Evolutionary conservation across 169 alveolate genomes (phyloP).

Genomic region (Cryptosporidium ubiquitum): DNA sequence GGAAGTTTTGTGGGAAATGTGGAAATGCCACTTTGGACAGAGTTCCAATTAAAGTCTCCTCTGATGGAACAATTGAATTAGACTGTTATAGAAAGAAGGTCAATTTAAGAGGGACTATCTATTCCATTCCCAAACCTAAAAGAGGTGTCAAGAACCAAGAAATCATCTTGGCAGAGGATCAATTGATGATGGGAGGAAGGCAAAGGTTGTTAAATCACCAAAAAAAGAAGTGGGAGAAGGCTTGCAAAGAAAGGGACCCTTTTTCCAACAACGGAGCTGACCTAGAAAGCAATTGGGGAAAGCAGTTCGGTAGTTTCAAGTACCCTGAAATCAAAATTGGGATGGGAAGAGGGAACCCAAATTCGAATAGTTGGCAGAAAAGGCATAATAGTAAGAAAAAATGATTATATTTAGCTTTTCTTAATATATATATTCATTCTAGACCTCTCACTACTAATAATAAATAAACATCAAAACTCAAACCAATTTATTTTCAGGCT

Average conservation of each 20-base stretch:
- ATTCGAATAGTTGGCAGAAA: constrained; percentile 81
- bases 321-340: constrained; percentile 78
- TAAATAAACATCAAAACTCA: no score
- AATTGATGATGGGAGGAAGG: constrained; percentile 82
- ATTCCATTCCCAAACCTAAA: constrained; percentile 83
- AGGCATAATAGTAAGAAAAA: constrained; percentile 25
- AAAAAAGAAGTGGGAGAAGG: constrained; percentile 75
- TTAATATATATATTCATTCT: no score
- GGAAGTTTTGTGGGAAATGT: constrained; percentile 87
- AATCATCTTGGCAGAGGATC: constrained; percentile 86
- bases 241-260: constrained; percentile 76
- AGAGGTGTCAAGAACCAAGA: constrained; percentile 82
- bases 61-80: constrained; percentile 78
- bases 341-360: constrained; percentile 81
- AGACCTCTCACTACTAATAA: no score
- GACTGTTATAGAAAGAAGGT: constrained; percentile 79
- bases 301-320: constrained; percentile 63
- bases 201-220: constrained; percentile 77
- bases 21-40: constrained; percentile 89
- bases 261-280: constrained; percentile 64
- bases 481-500: no score
- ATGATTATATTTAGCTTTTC: neutral
- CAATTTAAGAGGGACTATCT: constrained; percentile 82
- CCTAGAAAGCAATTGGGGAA: constrained; percentile 35
- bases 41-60: constrained; percentile 81